These are phyloP conservation scores for Nemophila menziesii DNA, from an alignment of 257 asterid species.

Conservation along the genomic window DNA sequence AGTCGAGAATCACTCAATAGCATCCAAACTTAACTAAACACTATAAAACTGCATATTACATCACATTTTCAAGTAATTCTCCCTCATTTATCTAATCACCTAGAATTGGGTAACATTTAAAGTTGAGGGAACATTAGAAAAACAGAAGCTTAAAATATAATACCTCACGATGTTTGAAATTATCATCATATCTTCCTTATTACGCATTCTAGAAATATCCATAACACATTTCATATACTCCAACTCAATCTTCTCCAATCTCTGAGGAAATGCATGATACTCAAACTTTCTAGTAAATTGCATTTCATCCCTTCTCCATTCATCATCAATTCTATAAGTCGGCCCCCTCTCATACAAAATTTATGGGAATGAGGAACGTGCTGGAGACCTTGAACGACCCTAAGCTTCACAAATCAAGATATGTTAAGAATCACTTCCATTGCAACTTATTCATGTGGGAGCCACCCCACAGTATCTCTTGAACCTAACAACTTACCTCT, in stretches of 20 bases:
- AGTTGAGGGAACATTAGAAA: neutral
- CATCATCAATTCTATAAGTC: no score
- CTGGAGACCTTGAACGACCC: conserved; percentile 85
- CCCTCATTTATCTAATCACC: conserved; percentile 69
- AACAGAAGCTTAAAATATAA: neutral
- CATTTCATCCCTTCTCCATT: conserved; percentile 42
- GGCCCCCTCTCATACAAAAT: conserved; percentile 51
- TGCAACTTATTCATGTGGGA: conserved; percentile 64
- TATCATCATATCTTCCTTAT: conserved; percentile 97
- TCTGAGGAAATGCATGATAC: conserved; percentile 43
- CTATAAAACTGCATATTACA: no score
- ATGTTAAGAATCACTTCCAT: conserved; percentile 67
- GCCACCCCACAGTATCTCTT: conserved; percentile 83
- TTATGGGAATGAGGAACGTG: conserved; percentile 37
- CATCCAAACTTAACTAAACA: no score
- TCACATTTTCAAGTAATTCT: conserved; percentile 49
- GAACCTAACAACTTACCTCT: conserved; percentile 97
- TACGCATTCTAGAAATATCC: conserved; percentile 79
- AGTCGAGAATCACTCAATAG: no score
- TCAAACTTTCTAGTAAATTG: conserved; percentile 34
- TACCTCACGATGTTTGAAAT: conserved; percentile 82
- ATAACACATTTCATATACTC: conserved; percentile 60
- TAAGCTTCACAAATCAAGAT: conserved; percentile 98
- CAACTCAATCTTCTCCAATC: conserved; percentile 69
- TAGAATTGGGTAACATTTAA: conserved; percentile 24